These are phyloP conservation scores for Cyphellophora europaea DNA, from an alignment of 2,329 filamentous ascomycete species.

Conservation along the genomic window DNA sequence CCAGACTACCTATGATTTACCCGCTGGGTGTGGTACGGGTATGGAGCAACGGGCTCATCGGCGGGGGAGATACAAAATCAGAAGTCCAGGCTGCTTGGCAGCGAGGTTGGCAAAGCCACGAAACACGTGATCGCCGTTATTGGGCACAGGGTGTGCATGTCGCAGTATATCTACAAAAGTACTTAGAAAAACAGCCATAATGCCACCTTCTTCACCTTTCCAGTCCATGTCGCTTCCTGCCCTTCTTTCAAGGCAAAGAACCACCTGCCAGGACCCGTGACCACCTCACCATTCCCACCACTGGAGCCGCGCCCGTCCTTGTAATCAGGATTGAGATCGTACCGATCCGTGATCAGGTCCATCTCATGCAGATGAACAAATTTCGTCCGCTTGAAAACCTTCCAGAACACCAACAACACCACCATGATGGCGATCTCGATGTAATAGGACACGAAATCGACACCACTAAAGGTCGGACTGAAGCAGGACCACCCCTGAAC, in stretches of 20 bases:
- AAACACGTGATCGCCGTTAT: too few relatives aligned
- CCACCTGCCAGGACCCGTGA: conserved; percentile 17
- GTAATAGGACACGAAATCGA: conserved; percentile 56
- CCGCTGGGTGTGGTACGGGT: too few relatives aligned
- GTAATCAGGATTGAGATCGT: conserved; percentile 14
- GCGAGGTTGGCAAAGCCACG: too few relatives aligned
- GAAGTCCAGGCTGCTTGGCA: too few relatives aligned
- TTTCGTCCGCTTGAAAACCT: conserved; percentile 38
- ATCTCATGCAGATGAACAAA: conserved; percentile 37
- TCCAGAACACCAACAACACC: conserved; percentile 48
- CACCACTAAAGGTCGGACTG: conserved; percentile 46
- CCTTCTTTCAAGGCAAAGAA: conserved; percentile 6
- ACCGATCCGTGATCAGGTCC: conserved; percentile 37
- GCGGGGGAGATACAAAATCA: too few relatives aligned
- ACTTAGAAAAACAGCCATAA: conserved; percentile 33
- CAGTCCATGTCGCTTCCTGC: conserved; percentile 7
- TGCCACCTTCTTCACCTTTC: conserved; percentile 23
- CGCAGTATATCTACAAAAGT: too few relatives aligned
- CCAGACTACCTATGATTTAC: too few relatives aligned
- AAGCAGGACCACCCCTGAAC: conserved; percentile 54
- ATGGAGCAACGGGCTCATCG: too few relatives aligned
- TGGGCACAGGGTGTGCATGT: too few relatives aligned
- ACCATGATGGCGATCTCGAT: conserved; percentile 54
- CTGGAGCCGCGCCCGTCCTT: conserved; percentile 19
- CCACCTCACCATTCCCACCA: conserved; percentile 20